Evolutionary conservation across 306 rosid species (phyloP).

Genomic region (Prunus mume): DNA sequence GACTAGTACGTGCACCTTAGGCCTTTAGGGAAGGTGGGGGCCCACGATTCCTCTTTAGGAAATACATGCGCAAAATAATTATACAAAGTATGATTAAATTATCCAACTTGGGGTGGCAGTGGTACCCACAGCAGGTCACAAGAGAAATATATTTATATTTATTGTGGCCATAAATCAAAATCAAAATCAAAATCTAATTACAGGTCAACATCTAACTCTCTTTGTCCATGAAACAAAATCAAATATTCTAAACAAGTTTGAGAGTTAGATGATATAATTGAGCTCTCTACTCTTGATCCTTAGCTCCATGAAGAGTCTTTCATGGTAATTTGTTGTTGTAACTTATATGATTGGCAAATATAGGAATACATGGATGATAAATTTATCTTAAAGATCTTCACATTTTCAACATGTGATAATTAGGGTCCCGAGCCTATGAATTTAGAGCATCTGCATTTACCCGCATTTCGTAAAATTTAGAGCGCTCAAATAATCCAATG

Average conservation of each 20-base stretch:
- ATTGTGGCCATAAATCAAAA: no score
- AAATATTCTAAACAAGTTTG: not conserved
- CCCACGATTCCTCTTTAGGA: not conserved
- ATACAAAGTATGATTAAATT: not conserved
- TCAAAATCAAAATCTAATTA: not conserved
- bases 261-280: not conserved
- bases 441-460: no score
- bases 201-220: not conserved
- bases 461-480: no score
- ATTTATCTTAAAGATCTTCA: no score
- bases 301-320: no score
- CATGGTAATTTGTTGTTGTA: no score
- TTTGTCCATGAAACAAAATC: not conserved
- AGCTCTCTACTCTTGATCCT: not conserved
- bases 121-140: not conserved
- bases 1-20: not conserved
- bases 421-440: rapidly evolving
- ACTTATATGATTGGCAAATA: no score
- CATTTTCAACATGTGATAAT: no score
- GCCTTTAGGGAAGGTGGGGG: not conserved
- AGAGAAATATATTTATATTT: no score
- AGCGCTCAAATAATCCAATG: no score
- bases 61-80: not conserved
- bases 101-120: not conserved
- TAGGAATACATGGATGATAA: no score